Conservation (phyloP, 2,329 filamentous ascomycete genomes). For the Fusarium bactridioides region DNA sequence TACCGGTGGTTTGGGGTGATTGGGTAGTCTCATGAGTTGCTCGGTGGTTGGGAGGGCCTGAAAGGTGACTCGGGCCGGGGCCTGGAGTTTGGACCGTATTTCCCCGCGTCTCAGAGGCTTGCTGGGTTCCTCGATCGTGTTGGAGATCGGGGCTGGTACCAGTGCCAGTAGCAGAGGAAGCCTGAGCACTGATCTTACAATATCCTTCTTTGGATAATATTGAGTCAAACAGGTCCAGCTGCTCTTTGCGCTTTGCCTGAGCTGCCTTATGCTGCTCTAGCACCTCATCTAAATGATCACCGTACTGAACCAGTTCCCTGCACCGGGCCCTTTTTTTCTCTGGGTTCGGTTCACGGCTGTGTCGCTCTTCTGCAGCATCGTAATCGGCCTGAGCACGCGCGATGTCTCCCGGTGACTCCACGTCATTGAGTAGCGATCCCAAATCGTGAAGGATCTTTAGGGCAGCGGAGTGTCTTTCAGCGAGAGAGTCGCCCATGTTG, state of each 20-base stretch:
- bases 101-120: rapidly evolving
- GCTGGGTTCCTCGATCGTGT: no score
- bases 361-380: not conserved
- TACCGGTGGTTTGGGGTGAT: not conserved
- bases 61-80: rapidly evolving
- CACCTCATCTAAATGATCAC: no score
- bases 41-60: not conserved
- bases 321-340: rapidly evolving
- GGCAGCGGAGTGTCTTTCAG: rapidly evolving
- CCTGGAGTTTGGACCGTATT: not conserved
- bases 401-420: not conserved
- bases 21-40: rapidly evolving
- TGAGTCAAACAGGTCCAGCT: rapidly evolving
- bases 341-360: not conserved
- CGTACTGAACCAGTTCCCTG: no score
- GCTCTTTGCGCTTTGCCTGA: not conserved
- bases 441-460: rapidly evolving
- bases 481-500: not conserved
- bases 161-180: not conserved
- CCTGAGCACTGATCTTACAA: not conserved
- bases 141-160: not conserved
- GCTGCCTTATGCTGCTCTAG: not conserved
- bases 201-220: rapidly evolving
- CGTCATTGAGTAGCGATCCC: not conserved
- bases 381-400: not conserved